phyloP scores from a whole-genome alignment of 1,139 yeast genomes.

The Sugiyamaella paludigena region DNA sequence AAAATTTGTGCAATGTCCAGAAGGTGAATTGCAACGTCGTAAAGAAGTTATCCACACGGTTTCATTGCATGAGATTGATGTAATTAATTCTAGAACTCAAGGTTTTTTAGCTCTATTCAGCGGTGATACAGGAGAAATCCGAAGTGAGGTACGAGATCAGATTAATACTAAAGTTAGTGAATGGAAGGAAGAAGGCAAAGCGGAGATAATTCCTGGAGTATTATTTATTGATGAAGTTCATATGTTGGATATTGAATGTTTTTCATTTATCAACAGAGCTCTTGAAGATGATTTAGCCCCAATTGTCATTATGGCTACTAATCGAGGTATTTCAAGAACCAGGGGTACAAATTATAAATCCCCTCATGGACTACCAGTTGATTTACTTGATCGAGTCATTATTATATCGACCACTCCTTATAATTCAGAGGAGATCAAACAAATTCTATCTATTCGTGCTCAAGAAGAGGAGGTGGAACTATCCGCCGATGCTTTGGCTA shows the following conservation, averaged over 20 bases:
- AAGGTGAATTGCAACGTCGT: constrained; percentile 95
- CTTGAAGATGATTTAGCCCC: constrained; percentile 97
- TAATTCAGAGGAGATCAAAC: constrained; percentile 74
- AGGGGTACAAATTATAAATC: constrained; percentile 93
- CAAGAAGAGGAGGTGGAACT: constrained; percentile 94
- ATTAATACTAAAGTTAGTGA: constrained; percentile 95
- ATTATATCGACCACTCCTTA: constrained; percentile 84
- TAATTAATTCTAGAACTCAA: constrained; percentile 95
- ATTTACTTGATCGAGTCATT: constrained; percentile 88
- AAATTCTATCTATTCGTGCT: constrained; percentile 87
- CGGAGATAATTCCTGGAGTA: constrained; percentile 98
- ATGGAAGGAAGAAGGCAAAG: constrained; percentile 99
- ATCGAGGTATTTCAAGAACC: constrained; percentile 87
- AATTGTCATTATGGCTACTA: constrained; percentile 97
- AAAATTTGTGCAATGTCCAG: constrained; percentile 96
- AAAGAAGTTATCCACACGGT: constrained; percentile 96
- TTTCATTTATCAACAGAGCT: constrained; percentile 92
- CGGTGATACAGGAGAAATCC: constrained; percentile 97
- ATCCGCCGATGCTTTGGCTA: constrained; percentile 76
- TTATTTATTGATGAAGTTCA: constrained; percentile 96
- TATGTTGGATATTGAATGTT: constrained; percentile 95
- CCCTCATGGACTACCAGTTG: constrained; percentile 96
- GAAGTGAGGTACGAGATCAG: constrained; percentile 95
- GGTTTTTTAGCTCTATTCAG: constrained; percentile 94
- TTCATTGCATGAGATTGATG: constrained; percentile 95